Percentiles rank a stretch among this genome's conserved stretches.
phyloP scores from a whole-genome alignment of 441 rosid species.

The Eutrema salsugineum region DNA sequence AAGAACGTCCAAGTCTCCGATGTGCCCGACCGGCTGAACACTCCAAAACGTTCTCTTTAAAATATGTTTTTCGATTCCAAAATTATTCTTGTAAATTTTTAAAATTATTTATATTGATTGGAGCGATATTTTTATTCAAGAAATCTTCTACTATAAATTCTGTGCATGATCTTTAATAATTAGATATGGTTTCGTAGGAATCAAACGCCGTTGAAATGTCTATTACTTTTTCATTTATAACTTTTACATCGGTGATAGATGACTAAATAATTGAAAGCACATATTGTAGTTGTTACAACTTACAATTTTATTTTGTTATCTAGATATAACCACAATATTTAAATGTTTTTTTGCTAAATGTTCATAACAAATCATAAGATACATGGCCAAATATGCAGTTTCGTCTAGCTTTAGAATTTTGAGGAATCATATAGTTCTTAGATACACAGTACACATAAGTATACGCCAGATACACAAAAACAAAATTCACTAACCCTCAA shows the following conservation, averaged over 20 bases:
- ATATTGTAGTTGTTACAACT: too few species aligned
- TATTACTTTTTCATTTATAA: not conserved
- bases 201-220: not conserved
- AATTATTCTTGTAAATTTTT: not conserved
- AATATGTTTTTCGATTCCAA: constrained; percentile 3
- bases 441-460: not conserved
- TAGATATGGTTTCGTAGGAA: not conserved
- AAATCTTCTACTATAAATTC: not conserved
- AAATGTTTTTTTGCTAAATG: not conserved
- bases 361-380: too few species aligned
- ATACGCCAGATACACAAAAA: not conserved
- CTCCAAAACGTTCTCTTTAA: constrained; percentile 7
- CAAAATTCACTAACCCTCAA: not conserved
- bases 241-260: too few species aligned
- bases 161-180: not conserved
- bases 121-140: not conserved
- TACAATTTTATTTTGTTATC: too few species aligned
- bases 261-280: too few species aligned
- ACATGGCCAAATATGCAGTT: too few species aligned
- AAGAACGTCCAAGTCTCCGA: not conserved
- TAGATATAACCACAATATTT: not conserved
- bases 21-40: not conserved
- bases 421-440: too few species aligned
- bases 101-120: not conserved
- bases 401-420: not conserved